Percentiles rank a stretch among this genome's conserved stretches.
Evolutionary conservation across 768 basidiomycete species (phyloP).

Genomic region (Mycena indigotica): DNA sequence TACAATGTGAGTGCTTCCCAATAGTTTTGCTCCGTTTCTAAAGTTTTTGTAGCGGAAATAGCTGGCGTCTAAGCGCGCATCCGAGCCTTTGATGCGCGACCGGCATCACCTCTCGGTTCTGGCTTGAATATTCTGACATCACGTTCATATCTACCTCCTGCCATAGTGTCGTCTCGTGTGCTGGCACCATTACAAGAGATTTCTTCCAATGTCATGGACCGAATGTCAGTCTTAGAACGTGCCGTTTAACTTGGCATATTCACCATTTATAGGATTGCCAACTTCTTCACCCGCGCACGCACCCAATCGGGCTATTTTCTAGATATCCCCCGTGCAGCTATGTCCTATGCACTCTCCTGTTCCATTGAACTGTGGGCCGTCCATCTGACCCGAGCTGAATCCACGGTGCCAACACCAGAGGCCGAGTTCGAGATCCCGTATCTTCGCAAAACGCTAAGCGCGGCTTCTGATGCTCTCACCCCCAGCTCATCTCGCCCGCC

Average conservation of each 20-base stretch:
- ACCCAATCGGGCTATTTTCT: not conserved
- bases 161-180: not conserved
- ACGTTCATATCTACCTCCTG: too few relatives aligned
- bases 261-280: not conserved
- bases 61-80: not conserved
- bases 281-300: not conserved
- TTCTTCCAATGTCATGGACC: not conserved
- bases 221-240: not conserved
- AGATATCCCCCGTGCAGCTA: not conserved
- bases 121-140: not conserved
- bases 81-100: not conserved
- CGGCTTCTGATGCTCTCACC: constrained; percentile 4
- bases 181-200: not conserved
- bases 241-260: too few relatives aligned
- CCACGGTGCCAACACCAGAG: not conserved
- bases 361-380: not conserved
- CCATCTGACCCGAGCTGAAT: not conserved
- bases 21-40: too few relatives aligned
- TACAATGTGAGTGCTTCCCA: not conserved
- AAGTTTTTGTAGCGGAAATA: not conserved
- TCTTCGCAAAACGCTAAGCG: not conserved
- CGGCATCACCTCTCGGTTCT: not conserved
- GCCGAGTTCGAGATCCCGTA: not conserved
- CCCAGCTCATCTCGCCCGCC: constrained; percentile 25
- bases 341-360: not conserved